Evolutionary conservation across 208 protist species (phyloP), one percentile per base, ranked within the genome.

Genomic region (Acanthamoeba castellanii): DNA sequence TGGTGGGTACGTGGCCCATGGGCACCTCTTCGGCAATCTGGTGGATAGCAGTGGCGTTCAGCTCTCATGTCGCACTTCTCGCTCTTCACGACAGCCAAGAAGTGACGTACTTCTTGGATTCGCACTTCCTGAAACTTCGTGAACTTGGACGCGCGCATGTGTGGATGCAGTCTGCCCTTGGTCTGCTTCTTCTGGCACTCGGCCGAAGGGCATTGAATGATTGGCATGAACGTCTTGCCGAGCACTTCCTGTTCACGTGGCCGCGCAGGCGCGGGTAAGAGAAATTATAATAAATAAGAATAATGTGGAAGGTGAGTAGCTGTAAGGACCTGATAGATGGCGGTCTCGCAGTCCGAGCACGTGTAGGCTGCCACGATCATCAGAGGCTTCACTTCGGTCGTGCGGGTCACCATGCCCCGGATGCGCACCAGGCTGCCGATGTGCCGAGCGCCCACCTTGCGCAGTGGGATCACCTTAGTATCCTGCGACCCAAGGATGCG

Each of bases 81-180:
- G 45, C 45, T 47, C 45, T 9, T 47, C 45, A 4, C 45, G 8
- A 47, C 45, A 47, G 45, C 5, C 45, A 47, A 3, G 45, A 11
- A 13, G 2, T 11, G 16, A 72, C 30, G 59, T 30, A 98, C 87
- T 94, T 99, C 98, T 95, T 99, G 98, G 1, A 99, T 55, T 59
- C 96, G 95, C 25, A 99, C 55, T 88, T 99, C 97, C 96, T 99
- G 98, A 94, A 98, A 99, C n/a, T 97, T 98, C 6, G 94, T 84
- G 92, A 99, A 99, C 68, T 98, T 98, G 25, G 98, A 98, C 18
- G 98, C 98, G 74, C 98, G 95, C 34, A 97, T 98, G 92, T 98
- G 96, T 52, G 98, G 16, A 22, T 94, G 85, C 18, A 99, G 92
- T 47, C 92, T 84, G 34, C 97, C 97, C 45, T 95, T 95, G 9